Conservation (phyloP, 2,329 filamentous ascomycete genomes). For the Pseudogymnoascus sp. region DNA sequence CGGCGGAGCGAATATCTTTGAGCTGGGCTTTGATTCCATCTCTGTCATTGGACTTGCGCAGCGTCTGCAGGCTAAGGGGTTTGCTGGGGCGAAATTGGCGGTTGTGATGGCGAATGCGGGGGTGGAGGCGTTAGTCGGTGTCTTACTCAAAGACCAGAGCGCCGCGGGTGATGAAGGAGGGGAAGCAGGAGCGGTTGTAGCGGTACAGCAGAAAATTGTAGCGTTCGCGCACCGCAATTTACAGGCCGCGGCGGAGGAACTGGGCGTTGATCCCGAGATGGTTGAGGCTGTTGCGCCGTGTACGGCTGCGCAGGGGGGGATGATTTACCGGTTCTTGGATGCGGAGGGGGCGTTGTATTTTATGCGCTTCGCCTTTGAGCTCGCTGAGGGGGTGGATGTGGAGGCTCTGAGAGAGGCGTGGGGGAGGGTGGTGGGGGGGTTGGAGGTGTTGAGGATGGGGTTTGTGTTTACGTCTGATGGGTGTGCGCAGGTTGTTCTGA, state of each 20-base stretch:
- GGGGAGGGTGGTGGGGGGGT: constrained; percentile 39
- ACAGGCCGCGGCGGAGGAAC: constrained; percentile 32
- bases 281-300: constrained; percentile 74
- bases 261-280: constrained; percentile 42
- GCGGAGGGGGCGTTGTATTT: constrained; percentile 59
- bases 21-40: constrained; percentile 82
- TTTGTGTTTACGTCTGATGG: constrained; percentile 70
- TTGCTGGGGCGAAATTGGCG: constrained; percentile 53
- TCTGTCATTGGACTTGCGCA: constrained; percentile 65
- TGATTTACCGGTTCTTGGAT: constrained; percentile 63
- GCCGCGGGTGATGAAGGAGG: constrained; percentile 15
- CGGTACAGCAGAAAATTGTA: constrained; percentile 33
- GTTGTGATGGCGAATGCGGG: constrained; percentile 56
- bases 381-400: constrained; percentile 40
- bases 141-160: constrained; percentile 17
- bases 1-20: constrained; percentile 64
- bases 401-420: constrained; percentile 49
- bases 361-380: constrained; percentile 58
- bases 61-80: constrained; percentile 56
- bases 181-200: constrained; percentile 16
- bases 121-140: constrained; percentile 37
- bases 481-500: constrained; percentile 63
- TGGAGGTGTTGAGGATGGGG: constrained; percentile 61
- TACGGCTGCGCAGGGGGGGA: constrained; percentile 78
- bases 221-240: constrained; percentile 31